Conservation (phyloP, 371 early-diverging fungal species). For the Fennellomyces sp. region DNA sequence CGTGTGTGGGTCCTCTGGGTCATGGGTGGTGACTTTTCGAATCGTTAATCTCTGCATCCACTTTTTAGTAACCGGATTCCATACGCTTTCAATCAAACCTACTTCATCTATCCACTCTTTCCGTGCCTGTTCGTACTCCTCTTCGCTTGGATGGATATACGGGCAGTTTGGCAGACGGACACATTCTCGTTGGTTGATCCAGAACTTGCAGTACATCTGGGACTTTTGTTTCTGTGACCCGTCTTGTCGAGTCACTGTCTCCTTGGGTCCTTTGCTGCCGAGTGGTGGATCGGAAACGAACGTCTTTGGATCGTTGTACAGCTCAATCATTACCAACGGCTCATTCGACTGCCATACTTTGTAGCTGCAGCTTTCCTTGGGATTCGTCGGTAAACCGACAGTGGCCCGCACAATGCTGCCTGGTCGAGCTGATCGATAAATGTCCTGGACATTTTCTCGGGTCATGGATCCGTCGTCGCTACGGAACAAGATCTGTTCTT, state of each 20-base stretch:
- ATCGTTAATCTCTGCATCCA: slow-evolving; percentile 23
- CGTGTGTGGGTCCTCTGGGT: slow-evolving; percentile 55
- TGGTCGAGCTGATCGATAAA: slow-evolving; percentile 27
- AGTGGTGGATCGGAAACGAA: slow-evolving; percentile 52
- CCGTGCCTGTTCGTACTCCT: slow-evolving; percentile 27
- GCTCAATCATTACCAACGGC: slow-evolving; percentile 34
- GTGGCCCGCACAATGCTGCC: slow-evolving; percentile 36
- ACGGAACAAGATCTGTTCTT: slow-evolving; percentile 52
- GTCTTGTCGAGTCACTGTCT: slow-evolving; percentile 10
- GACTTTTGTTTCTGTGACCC: slow-evolving; percentile 20
- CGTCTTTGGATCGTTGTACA: slow-evolving; percentile 23
- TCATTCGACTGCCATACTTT: slow-evolving; percentile 45
- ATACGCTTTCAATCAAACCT: too few species aligned
- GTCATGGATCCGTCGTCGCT: slow-evolving; percentile 44
- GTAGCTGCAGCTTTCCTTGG: slow-evolving; percentile 36
- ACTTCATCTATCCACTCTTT: slow-evolving; percentile 46
- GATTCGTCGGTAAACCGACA: slow-evolving; percentile 36
- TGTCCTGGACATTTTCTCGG: slow-evolving; percentile 28
- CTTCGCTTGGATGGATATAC: slow-evolving; percentile 49
- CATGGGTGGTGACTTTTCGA: slow-evolving; percentile 33
- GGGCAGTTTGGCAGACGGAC: slow-evolving; percentile 36
- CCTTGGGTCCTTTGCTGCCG: slow-evolving; percentile 27
- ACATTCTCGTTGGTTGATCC: slow-evolving; percentile 59
- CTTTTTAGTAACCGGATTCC: background rate
- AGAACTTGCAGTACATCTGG: slow-evolving; percentile 51